Evolutionary conservation across 192 early-diverging fungal genomes (phyloP).

Genomic region (Linnemannia schmuckeri): DNA sequence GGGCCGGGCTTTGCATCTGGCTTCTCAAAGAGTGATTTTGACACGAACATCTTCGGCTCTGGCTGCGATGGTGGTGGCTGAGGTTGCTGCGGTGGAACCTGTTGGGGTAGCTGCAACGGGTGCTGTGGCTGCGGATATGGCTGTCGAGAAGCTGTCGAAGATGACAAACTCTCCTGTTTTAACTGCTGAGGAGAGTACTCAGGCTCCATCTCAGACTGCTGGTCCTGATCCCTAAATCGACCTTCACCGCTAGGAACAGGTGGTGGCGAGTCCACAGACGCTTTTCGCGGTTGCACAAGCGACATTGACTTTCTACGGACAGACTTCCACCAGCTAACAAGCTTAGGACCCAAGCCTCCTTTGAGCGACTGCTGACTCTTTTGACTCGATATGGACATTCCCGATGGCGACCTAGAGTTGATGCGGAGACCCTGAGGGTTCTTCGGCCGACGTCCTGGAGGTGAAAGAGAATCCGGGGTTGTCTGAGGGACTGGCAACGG

Average conservation of each 20-base stretch:
- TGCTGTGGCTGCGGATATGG: neutral
- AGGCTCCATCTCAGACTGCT: neutral
- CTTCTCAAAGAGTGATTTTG: slow-evolving; percentile 48
- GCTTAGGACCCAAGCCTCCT: slow-evolving; percentile 45
- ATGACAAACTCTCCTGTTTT: neutral
- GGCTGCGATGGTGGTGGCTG: neutral
- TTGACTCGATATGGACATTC: slow-evolving; percentile 44
- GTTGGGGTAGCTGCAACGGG: neutral
- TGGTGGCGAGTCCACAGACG: slow-evolving; percentile 3
- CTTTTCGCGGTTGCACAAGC: slow-evolving; percentile 37
- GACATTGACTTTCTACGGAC: slow-evolving; percentile 54
- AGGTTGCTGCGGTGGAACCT: neutral
- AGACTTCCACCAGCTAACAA: slow-evolving; percentile 57
- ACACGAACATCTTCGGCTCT: slow-evolving; percentile 16
- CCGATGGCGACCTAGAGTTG: slow-evolving; percentile 41
- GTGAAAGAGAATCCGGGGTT: slow-evolving; percentile 16
- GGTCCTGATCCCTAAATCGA: slow-evolving; percentile 12
- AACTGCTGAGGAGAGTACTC: neutral
- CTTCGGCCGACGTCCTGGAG: slow-evolving; percentile 21
- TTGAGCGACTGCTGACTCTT: slow-evolving; percentile 56
- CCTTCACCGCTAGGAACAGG: neutral
- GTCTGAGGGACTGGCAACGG: slow-evolving; percentile 11
- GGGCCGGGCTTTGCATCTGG: slow-evolving; percentile 26
- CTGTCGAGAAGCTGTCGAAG: neutral
- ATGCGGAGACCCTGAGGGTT: slow-evolving; percentile 37